Evolutionary conservation across 148 eudicot genomes (phyloP), one percentile per base, ranked within the genome.

Genomic region (Camellia japonica): DNA sequence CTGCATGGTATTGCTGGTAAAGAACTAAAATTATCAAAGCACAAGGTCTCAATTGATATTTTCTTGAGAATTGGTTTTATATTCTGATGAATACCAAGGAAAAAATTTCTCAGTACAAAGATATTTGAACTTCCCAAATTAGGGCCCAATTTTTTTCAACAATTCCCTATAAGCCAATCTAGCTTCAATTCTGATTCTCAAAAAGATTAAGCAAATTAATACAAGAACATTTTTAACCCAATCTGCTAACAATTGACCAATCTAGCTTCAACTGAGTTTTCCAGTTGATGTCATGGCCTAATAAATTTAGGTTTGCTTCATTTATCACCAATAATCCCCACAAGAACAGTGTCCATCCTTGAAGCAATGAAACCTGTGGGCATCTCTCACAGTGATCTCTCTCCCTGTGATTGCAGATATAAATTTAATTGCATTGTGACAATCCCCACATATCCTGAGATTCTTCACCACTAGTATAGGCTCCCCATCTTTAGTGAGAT

Each of bases 391-490:
- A n/a, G 93, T 91, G 77, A 91, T 93, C 77, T 90, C 92, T 79
- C 93, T 90, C 23, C 77, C 68, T 16, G 89, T 88, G 43, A 90
- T 88, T 68, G 78, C 81, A 79, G 97, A 90, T 67, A 93, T 83
- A 67, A 84, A 74, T 77, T 89, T 90, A 38, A 91, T 85, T 10
- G 95, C 93, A 83, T 91, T 91, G 68, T 93, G 97, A 82, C 95
- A 93, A 84, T 93, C 97, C 76, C 89, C 93, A 82, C 97, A 93
- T 78, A 93, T 93, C 82, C 97, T 90, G 61, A 93, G 86, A 78
- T 91, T 93, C 87, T 91, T 93, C 80, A 91, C 85, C 59, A 93
- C 90, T 44, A 91, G 79, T 30, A 93, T 79, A 56, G 95, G 90
- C 67, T 86, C 86, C 41, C 86, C 88, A 1, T 86, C 85, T 83